phyloP scores from a whole-genome alignment of 2,329 filamentous ascomycete genomes.

The Metarhizium anisopliae region DNA sequence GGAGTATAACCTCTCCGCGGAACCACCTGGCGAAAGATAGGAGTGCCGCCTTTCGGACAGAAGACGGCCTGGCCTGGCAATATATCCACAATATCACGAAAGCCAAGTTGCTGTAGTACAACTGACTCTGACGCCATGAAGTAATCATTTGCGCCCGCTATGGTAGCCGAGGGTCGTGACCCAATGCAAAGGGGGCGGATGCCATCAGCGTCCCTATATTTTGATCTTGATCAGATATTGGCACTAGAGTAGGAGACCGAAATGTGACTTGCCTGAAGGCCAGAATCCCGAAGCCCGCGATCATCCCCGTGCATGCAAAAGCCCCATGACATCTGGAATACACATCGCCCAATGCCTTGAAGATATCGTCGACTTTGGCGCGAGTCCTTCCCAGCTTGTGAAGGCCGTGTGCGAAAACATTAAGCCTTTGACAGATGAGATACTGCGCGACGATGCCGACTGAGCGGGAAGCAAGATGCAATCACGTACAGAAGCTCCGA shows the following conservation, averaged over 20 bases:
- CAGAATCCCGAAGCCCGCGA: slow-evolving; percentile 71
- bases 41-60: slow-evolving; percentile 66
- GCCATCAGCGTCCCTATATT: slow-evolving; percentile 29
- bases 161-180: slow-evolving; percentile 55
- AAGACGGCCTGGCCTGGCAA: slow-evolving; percentile 79
- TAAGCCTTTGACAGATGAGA: slow-evolving; percentile 38
- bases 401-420: slow-evolving; percentile 77
- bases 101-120: slow-evolving; percentile 73
- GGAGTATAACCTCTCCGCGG: slow-evolving; percentile 63
- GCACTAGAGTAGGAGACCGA: neutral
- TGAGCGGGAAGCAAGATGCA: neutral
- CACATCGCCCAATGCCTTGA: slow-evolving; percentile 61
- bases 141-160: slow-evolving; percentile 64
- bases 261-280: slow-evolving; percentile 48
- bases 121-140: slow-evolving; percentile 89
- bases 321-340: slow-evolving; percentile 66
- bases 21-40: slow-evolving; percentile 68
- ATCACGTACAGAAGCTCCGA: slow-evolving; percentile 43
- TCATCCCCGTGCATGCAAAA: slow-evolving; percentile 74
- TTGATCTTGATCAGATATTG: neutral
- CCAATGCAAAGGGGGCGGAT: slow-evolving; percentile 78
- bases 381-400: slow-evolving; percentile 73
- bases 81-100: slow-evolving; percentile 67
- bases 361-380: slow-evolving; percentile 70
- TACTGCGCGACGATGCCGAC: neutral